These are phyloP conservation scores for Lojkania enalia DNA, from an alignment of 2,329 filamentous ascomycete species.

Conservation along the genomic window DNA sequence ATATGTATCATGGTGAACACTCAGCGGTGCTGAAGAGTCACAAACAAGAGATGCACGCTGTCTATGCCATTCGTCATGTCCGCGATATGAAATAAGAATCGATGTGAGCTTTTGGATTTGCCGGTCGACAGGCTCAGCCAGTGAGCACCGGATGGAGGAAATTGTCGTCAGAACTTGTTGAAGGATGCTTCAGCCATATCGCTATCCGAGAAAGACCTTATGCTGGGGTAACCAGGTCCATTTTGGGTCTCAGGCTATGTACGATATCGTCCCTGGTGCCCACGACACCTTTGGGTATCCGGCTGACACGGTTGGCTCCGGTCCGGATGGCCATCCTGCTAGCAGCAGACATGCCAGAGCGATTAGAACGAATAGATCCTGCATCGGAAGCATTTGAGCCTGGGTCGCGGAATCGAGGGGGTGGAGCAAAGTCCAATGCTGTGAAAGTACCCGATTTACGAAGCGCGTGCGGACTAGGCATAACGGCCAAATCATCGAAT, in stretches of 20 bases:
- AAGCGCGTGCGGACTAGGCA: slow-evolving; percentile 85
- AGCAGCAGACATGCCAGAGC: slow-evolving; percentile 73
- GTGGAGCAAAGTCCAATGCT: slow-evolving; percentile 77
- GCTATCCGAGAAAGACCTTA: slow-evolving; percentile 17
- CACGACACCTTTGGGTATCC: slow-evolving; percentile 78
- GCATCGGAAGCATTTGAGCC: slow-evolving; percentile 48
- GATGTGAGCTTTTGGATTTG: slow-evolving; percentile 30
- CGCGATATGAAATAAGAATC: slow-evolving; percentile 19
- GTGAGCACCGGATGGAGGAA: slow-evolving; percentile 31
- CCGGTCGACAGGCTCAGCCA: slow-evolving; percentile 32
- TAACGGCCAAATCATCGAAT: slow-evolving; percentile 81
- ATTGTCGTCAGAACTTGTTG: slow-evolving; percentile 28
- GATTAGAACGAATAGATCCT: slow-evolving; percentile 66
- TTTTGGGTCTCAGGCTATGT: slow-evolving; percentile 59
- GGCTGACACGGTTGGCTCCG: slow-evolving; percentile 84
- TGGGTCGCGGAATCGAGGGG: slow-evolving; percentile 66
- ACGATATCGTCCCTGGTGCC: slow-evolving; percentile 72
- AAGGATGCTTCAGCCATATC: slow-evolving; percentile 13
- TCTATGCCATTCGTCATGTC: slow-evolving; percentile 40
- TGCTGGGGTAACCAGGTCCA: slow-evolving; percentile 52
- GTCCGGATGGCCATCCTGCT: slow-evolving; percentile 72
- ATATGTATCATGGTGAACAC: slow-evolving; percentile 15
- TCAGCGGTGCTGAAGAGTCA: slow-evolving; percentile 14
- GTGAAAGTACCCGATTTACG: slow-evolving; percentile 81
- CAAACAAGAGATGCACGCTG: slow-evolving; percentile 24